Base-by-base conservation (phyloP, 1,139 yeast genomes). In the Nakaseomyces uthaithaninus region DNA sequence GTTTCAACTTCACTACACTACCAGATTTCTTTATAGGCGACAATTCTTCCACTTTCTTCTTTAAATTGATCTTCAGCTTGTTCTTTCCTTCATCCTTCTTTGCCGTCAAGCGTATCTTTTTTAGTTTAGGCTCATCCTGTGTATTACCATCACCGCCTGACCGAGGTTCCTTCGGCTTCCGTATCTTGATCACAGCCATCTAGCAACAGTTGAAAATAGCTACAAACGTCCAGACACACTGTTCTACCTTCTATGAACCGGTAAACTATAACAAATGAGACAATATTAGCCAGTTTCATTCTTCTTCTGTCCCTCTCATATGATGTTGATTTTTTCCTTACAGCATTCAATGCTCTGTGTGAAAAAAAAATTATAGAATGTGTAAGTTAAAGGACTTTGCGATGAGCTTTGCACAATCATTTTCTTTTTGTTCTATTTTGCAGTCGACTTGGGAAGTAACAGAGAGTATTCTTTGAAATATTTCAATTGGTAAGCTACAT, bases 21-120 rank as follows among this genome's bases (percentile, higher is more conserved):
- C 35, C 35, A 19, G 35, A 19, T 14, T 37, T 41, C 33, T 39
- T 42, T 8, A 31, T 14, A 3, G 27, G 37, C n/a, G 15, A 35
- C 4, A 47, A 31, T 20, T 36, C 22, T 11, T 37, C 41, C 10
- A 43, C 40, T 14, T 51, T 52, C 40, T 55, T 52, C 38, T 58
- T 62, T 27, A 65, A 42, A 46, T 55, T 63, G 15, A 63, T 54
- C 45, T 57, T 62, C 4, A 64, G 53, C 19, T 47, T 50, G 28
- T 44, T 40, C 39, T 27, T 18, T 7, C 26, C 33, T 27, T 12
- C 33, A 3, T 38, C 40, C 16, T 38, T 27, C 27, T 12, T 27
- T 15, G 54, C 44, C 43, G 53, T 55, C 11, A 57, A 46, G 34
- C 57, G 54, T 15, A 54, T 45, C 45, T 49, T 50, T 43, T 56